Evolutionary conservation across 305 asterid genomes (phyloP).

Genomic region (Fraxinus greggii): DNA sequence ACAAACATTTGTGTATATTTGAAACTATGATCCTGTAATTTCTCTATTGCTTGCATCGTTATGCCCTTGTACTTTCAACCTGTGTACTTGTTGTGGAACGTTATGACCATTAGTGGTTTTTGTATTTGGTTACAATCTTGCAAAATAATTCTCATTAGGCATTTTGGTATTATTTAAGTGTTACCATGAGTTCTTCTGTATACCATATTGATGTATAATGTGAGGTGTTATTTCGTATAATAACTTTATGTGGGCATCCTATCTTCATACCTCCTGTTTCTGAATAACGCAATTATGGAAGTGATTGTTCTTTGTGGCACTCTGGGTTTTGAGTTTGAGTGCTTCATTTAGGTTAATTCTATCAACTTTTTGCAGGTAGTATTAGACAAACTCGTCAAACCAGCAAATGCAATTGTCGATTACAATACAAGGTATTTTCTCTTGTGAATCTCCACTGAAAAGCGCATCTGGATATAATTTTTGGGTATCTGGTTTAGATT

Average conservation of each 20-base stretch:
- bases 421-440: conserved; percentile 80
- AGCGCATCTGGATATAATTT: neutral
- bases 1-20: neutral
- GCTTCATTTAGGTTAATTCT: conserved; percentile 28
- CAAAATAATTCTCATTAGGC: neutral
- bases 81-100: neutral
- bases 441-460: conserved; percentile 4
- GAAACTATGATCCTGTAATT: neutral
- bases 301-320: conserved; percentile 1
- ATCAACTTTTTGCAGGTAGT: conserved; percentile 61
- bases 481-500: neutral
- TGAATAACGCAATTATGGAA: neutral
- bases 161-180: neutral
- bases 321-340: conserved; percentile 19
- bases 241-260: neutral
- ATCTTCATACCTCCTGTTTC: neutral
- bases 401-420: conserved; percentile 78
- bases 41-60: neutral
- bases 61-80: neutral
- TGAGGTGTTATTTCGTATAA: neutral
- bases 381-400: conserved; percentile 90
- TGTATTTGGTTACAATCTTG: neutral
- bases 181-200: neutral
- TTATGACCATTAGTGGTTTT: neutral
- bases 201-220: neutral